phyloP scores from a whole-genome alignment of 2,329 filamentous ascomycete species.

The Beauveria sp. region DNA sequence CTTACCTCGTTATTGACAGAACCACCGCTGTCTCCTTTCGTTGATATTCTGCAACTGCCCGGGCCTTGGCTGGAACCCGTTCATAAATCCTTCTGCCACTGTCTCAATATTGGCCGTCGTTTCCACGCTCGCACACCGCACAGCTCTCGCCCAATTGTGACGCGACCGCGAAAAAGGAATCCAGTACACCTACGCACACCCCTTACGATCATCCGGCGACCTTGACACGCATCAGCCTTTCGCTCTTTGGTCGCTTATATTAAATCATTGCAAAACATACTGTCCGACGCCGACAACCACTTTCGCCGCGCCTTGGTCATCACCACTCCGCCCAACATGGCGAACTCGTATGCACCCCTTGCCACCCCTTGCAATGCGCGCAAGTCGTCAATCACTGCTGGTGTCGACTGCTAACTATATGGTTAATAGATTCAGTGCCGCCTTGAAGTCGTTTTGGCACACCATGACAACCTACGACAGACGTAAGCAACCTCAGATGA shows the following conservation, averaged over 20 bases:
- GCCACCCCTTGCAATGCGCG: not conserved
- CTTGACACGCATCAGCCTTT: not conserved
- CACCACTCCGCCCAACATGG: constrained; percentile 5
- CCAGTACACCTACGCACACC: not conserved
- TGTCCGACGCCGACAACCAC: too few species aligned
- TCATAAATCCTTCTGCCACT: not conserved
- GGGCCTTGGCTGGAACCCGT: not conserved
- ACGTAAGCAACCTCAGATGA: constrained; percentile 38
- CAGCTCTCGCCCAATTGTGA: not conserved
- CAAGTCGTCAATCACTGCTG: not conserved
- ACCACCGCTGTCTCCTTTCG: not conserved
- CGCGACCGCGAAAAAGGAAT: constrained; percentile 11
- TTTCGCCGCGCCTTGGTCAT: not conserved
- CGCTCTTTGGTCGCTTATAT: not conserved
- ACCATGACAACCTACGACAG: constrained; percentile 68
- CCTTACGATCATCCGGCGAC: not conserved
- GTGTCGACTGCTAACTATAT: constrained; percentile 9
- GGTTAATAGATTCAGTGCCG: constrained; percentile 51
- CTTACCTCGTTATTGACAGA: constrained; percentile 1
- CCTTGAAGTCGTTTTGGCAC: constrained; percentile 93
- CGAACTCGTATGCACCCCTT: constrained; percentile 9
- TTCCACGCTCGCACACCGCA: not conserved
- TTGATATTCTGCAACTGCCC: not conserved
- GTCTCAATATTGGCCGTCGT: not conserved
- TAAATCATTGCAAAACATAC: not conserved